phyloP scores from a whole-genome alignment of 1,284 basidiomycete genomes.

The Trametes hirsuta region DNA sequence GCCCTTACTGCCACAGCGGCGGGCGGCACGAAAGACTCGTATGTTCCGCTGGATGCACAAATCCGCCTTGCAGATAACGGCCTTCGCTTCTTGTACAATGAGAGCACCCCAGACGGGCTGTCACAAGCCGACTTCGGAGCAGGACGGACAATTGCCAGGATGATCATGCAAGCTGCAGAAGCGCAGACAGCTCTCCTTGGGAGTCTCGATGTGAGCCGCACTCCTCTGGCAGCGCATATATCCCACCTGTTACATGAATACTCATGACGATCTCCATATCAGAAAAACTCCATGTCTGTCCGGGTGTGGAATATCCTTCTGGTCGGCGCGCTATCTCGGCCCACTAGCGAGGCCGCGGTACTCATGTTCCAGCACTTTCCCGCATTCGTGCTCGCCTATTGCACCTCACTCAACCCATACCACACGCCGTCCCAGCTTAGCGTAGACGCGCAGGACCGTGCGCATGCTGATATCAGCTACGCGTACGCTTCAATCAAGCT shows the following conservation, averaged over 20 bases:
- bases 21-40: conserved; percentile 13
- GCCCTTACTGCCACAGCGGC: conserved; percentile 25
- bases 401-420: conserved; percentile 41
- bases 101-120: conserved; percentile 46
- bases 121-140: conserved; percentile 56
- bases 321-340: conserved; percentile 52
- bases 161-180: conserved; percentile 52
- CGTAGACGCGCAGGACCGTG: conserved; percentile 37
- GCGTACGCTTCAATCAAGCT: conserved; percentile 69
- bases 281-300: conserved; percentile 50
- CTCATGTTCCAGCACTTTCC: conserved; percentile 53
- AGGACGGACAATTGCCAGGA: conserved; percentile 52
- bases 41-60: conserved; percentile 29
- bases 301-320: conserved; percentile 67
- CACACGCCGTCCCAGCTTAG: conserved; percentile 30
- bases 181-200: conserved; percentile 27
- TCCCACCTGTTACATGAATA: background rate
- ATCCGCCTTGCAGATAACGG: conserved; percentile 52
- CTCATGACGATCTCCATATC: conserved; percentile 2
- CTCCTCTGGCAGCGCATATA: no score
- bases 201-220: conserved; percentile 25
- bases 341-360: conserved; percentile 41
- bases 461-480: conserved; percentile 63
- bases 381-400: conserved; percentile 51
- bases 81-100: conserved; percentile 54